Evolutionary conservation across 2,329 filamentous ascomycete genomes (phyloP).

Genomic region (Alternaria longipes): DNA sequence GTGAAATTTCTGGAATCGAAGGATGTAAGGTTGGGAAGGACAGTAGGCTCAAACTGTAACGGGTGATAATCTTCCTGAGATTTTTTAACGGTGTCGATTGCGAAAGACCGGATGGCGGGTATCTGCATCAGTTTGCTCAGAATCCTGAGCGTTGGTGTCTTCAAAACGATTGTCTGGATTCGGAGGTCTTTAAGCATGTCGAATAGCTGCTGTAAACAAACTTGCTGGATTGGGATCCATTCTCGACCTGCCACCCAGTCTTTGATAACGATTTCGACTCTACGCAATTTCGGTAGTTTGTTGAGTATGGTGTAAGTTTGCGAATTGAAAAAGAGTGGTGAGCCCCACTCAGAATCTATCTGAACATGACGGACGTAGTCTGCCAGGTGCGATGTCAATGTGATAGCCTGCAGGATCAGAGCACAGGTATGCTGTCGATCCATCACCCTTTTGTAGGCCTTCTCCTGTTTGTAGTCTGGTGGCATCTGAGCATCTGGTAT

Average conservation of each 20-base stretch:
- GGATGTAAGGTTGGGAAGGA: background rate
- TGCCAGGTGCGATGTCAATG: background rate
- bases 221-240: background rate
- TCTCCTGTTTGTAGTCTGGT: background rate
- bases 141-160: background rate
- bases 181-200: background rate
- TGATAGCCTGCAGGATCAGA: background rate
- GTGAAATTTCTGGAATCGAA: background rate
- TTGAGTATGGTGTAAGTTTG: background rate
- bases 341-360: background rate
- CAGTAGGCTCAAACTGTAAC: too few relatives aligned
- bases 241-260: background rate
- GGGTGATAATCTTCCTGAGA: too few relatives aligned
- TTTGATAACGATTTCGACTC: background rate
- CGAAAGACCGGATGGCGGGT: background rate
- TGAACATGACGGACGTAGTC: background rate
- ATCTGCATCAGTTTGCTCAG: background rate
- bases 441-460: background rate
- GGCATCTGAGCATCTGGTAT: background rate
- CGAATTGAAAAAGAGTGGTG: background rate
- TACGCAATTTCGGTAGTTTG: background rate
- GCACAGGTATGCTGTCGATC: background rate
- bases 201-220: background rate
- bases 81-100: background rate
- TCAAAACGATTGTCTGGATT: background rate